Evolutionary conservation across 2,329 filamentous ascomycete genomes (phyloP).

Genomic region (Nemania sp.): DNA sequence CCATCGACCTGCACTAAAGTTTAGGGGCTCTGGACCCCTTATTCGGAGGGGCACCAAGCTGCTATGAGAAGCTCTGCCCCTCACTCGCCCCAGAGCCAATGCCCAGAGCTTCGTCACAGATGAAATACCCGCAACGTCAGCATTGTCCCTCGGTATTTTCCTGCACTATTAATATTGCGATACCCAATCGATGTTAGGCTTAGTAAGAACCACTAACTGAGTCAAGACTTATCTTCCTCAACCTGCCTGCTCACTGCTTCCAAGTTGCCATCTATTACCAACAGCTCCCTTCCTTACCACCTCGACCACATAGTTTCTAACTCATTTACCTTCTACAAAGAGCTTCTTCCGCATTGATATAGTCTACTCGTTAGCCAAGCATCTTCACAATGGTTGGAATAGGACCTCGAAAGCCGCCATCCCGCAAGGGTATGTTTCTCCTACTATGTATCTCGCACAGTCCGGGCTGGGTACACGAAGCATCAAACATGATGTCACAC

Average conservation of each 20-base stretch:
- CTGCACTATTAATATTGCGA: conserved; percentile 7
- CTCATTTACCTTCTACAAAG: neutral
- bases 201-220: conserved; percentile 22
- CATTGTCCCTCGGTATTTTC: neutral
- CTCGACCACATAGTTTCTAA: neutral
- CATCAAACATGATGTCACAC: too few species aligned
- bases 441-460: conserved; percentile 11
- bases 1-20: neutral
- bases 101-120: conserved; percentile 13
- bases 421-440: conserved; percentile 66
- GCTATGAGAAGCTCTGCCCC: conserved; percentile 16
- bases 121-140: conserved; percentile 17
- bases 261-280: neutral
- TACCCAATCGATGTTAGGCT: conserved; percentile 5
- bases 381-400: conserved; percentile 53
- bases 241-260: neutral
- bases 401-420: conserved; percentile 54
- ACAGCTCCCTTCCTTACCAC: neutral
- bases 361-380: conserved; percentile 6
- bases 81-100: conserved; percentile 1
- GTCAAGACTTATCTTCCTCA: neutral
- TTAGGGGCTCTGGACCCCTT: neutral
- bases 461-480: neutral
- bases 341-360: conserved; percentile 31
- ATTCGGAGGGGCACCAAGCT: neutral